Conservation (phyloP, 331 rosid genomes). For the Malus hybrid region DNA sequence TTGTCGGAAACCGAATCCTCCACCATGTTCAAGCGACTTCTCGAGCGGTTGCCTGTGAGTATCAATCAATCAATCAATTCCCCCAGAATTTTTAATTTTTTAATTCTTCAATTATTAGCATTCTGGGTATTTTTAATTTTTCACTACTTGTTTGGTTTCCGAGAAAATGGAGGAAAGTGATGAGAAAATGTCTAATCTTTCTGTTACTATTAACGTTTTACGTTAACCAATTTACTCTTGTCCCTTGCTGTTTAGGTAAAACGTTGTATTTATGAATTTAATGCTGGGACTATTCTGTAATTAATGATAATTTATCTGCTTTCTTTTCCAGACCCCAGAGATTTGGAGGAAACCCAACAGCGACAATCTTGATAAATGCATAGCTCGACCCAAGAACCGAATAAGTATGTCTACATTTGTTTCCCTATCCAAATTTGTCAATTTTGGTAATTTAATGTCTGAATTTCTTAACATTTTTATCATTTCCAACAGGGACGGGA, state of each 20-base stretch:
- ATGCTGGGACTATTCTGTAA: background rate
- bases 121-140: background rate
- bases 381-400: slow-evolving; percentile 46
- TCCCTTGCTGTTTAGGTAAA: background rate
- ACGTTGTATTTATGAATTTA: background rate
- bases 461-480: background rate
- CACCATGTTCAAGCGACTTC: slow-evolving; percentile 1
- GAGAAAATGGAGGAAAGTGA: background rate
- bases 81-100: background rate
- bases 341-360: slow-evolving; percentile 89
- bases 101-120: background rate
- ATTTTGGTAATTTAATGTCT: background rate
- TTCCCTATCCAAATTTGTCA: background rate
- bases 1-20: slow-evolving; percentile 7
- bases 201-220: background rate
- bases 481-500: slow-evolving; percentile 23
- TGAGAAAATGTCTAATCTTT: background rate
- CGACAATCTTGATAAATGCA: slow-evolving; percentile 52
- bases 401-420: slow-evolving; percentile 40
- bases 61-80: background rate
- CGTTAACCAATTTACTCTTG: background rate
- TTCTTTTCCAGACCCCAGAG: slow-evolving; percentile 52
- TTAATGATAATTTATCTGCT: background rate
- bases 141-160: background rate
- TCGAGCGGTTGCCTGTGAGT: background rate